Base-by-base conservation (phyloP, 2,329 filamentous ascomycete genomes). In the Mariannaea sp. region DNA sequence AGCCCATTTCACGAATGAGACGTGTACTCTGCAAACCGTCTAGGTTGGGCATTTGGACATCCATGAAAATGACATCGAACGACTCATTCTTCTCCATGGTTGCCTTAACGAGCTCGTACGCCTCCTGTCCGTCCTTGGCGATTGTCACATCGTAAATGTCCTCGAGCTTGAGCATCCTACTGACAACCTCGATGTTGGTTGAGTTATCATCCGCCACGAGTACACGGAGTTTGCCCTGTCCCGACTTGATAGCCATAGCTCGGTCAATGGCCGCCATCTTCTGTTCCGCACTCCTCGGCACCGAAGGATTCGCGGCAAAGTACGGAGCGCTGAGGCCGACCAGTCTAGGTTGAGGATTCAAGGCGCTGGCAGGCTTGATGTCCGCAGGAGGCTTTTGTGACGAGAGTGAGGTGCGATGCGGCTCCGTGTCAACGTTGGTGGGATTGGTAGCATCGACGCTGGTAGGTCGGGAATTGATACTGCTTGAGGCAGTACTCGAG, bases 51-150 rank as follows among this genome's bases (percentile, higher is more conserved):
- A 97, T 97, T 73, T 90, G 90, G 7, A 96, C 88, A 65, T 97
- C 92, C 92, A 96, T 97, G 68, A 96, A 94, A 58, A 97, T 93
- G 20, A 97, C 79, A 62, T 96, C 90, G 68, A 93, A 96, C 2
- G 82, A 81, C 49, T 82, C 79, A 46, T 86, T 81, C 22, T 81
- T 81, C 43, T 86, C 84, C 88, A 96, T 94, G 58, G 86, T 88
- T 13, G 85, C 85, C 68, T 91, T 92, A 60, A 96, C 92, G 22
- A 88, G 78, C 57, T 96, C 91, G 54, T 92, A 90, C 0, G 92
- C 92, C 72, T 96, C 90, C 70, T 95, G 89, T 0, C 88, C 89
- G 65, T 91, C 88, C 68, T 90, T 90, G 46, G 92, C 92, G 44
- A 96, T 87, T 0, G 89, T 93, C 13, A 96, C 90, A 68, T 96